Evolutionary conservation across 371 early-diverging fungal species (phyloP), one percentile per base, ranked within the genome.

Genomic region (Apophysomyces ossiformis): DNA sequence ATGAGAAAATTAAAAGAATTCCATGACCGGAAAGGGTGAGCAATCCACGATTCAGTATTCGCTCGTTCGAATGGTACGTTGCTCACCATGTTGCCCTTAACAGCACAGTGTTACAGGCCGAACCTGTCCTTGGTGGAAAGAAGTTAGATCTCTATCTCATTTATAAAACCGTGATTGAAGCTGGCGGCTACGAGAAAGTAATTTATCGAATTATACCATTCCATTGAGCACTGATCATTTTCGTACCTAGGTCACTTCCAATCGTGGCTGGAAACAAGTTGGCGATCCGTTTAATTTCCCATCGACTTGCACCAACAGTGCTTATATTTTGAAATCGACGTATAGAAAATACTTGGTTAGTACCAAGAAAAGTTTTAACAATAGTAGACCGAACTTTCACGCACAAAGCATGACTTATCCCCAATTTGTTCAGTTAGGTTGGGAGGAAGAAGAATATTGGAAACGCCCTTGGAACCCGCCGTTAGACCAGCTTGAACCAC

Each of bases 281-380:
- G 85, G 89, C 47, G 79, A 85, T 62, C 89, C 90, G 0, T 92
- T 94, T 73, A 84, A 93, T 65, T 89, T 94, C 61, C 93, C 95
- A 6, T 75, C 89, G 9, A 94, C 93, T 11, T 93, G 95, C 73
- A 94, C 93, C 26, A 94, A 93, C 72, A 88, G 90, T 63, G 93
- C 93, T 7, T 93, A 88, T 72, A 90, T 92, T 61, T 78, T 92
- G 57, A 93, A 93, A 75, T 84, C 86, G 13, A 84, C 91, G 0
- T 94, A 93, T 74, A 89, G 85, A 63, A 85, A 85, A 66, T 87
- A 86, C 63, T 73, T 94, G 69, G 82, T 78, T 77, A 69, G 57
- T 37, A 15, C n/a, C 35, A 35, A 39, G 4, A 45, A n/a, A 43
- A 16, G 38, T 7, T 9, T 8, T 1, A 56, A 37, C 15, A 9